Evolutionary conservation across 2,329 filamentous ascomycete genomes (phyloP).

Genomic region (Hypoxylon sp.): DNA sequence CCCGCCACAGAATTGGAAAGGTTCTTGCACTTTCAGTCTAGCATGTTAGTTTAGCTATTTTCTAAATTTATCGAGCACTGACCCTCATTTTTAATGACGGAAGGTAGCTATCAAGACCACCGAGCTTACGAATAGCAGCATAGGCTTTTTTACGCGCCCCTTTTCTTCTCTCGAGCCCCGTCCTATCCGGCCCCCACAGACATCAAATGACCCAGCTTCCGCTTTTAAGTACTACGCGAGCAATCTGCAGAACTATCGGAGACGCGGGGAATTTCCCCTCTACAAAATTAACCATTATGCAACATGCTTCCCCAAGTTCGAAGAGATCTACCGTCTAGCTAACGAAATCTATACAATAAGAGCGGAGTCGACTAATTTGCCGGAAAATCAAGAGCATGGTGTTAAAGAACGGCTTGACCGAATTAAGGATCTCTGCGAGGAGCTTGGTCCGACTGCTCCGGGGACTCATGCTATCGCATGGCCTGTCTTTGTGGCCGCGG

Average conservation of each 20-base stretch:
- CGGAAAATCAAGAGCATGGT: background rate
- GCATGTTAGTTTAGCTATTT: slow-evolving; percentile 16
- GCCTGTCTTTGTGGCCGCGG: slow-evolving; percentile 34
- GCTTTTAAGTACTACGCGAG: slow-evolving; percentile 16
- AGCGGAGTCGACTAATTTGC: background rate
- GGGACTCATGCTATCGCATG: slow-evolving; percentile 21
- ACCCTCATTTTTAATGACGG: background rate
- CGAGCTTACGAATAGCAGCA: slow-evolving; percentile 18
- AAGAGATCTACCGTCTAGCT: slow-evolving; percentile 13
- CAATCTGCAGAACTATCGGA: slow-evolving; percentile 9
- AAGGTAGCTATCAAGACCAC: background rate
- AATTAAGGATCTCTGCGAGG: slow-evolving; percentile 13
- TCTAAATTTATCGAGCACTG: background rate
- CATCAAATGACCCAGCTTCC: slow-evolving; percentile 8
- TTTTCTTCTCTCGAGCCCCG: slow-evolving; percentile 17
- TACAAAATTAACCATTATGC: background rate
- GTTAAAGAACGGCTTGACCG: background rate
- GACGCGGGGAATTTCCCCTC: background rate
- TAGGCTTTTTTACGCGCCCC: slow-evolving; percentile 28
- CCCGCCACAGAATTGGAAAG: slow-evolving; percentile 14
- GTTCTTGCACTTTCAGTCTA: slow-evolving; percentile 31
- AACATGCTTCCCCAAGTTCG: slow-evolving; percentile 12
- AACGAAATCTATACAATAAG: slow-evolving; percentile 17
- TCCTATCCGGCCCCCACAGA: background rate
- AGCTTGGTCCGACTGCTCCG: slow-evolving; percentile 10